phyloP scores from a whole-genome alignment of 208 protist genomes.

The Leishmania guyanensis region DNA sequence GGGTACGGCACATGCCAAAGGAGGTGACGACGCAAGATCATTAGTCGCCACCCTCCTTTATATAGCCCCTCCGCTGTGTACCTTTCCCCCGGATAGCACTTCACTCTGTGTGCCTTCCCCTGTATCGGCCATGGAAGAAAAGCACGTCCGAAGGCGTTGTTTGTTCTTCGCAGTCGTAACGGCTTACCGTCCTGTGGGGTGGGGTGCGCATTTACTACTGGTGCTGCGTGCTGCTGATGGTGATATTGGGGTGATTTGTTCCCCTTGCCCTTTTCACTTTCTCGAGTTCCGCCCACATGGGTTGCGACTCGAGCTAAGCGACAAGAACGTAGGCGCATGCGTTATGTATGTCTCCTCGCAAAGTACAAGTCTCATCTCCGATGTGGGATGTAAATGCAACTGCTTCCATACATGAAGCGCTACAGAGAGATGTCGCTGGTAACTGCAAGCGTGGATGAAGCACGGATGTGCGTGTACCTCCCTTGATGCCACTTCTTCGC shows the following conservation, averaged over 20 bases:
- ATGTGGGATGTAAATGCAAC: neutral
- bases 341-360: neutral
- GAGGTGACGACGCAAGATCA: constrained; percentile 31
- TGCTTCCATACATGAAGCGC: neutral
- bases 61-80: neutral
- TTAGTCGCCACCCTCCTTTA: neutral
- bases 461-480: neutral
- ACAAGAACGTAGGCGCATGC: neutral
- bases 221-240: neutral
- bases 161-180: too few species aligned
- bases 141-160: neutral
- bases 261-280: neutral
- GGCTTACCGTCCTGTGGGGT: neutral
- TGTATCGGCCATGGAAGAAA: neutral
- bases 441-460: neutral
- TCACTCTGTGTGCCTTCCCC: neutral
- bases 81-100: neutral
- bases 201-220: neutral
- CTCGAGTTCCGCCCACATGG: neutral
- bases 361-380: neutral
- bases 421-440: neutral
- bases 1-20: constrained; percentile 47
- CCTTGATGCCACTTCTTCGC: neutral
- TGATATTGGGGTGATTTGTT: neutral
- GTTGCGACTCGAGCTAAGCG: neutral